Evolutionary conservation across 768 basidiomycete genomes (phyloP), one percentile per base, ranked within the genome.

Genomic region (Tylopilus sp.): DNA sequence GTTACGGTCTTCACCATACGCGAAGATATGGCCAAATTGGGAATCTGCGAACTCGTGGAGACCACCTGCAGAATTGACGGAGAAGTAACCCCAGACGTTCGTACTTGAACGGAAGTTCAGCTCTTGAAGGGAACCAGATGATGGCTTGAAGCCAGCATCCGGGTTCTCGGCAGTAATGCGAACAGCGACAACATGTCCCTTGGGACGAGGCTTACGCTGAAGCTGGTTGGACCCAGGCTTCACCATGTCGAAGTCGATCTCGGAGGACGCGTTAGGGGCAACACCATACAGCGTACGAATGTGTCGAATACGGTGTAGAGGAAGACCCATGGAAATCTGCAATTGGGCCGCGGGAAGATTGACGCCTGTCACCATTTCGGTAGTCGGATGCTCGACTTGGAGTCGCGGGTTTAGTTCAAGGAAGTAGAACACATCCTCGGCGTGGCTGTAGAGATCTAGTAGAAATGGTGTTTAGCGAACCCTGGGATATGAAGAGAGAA

Each of bases 81-180:
- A 98, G 79, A 99, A 99, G 75, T 99, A 99, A 55, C 97, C 97
- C 97, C 97, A 99, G 40, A 99, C 97, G 56, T 99, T 99, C 40
- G 93, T 98, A 71, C 90, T 97, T 23, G 95, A 98, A 51, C 97
- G 87, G 86, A 99, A 99, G 72, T 98, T 99, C 60, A 99, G 90
- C 67, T 98, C 97, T 69, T 98, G 97, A 15, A 99, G 77, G 35
- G 90, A 88, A 57, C 97, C 97, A 3, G 92, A 95, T 2, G 97
- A 98, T 1, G 97, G 97, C 72, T 99, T 99, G 80, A 99, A 99
- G 5, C 97, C 97, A 10, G 97, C 97, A 65, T 99, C 97, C 22
- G 97, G 97, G 70, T 99, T 99, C 73, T 99, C 97, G 28, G 95
- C 95, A 6, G 97, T 99, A 69, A 99, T 98, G 64, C 97, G 95